phyloP scores from a whole-genome alignment of 495 filamentous ascomycete species.

The Podospora pseudopauciseta region DNA sequence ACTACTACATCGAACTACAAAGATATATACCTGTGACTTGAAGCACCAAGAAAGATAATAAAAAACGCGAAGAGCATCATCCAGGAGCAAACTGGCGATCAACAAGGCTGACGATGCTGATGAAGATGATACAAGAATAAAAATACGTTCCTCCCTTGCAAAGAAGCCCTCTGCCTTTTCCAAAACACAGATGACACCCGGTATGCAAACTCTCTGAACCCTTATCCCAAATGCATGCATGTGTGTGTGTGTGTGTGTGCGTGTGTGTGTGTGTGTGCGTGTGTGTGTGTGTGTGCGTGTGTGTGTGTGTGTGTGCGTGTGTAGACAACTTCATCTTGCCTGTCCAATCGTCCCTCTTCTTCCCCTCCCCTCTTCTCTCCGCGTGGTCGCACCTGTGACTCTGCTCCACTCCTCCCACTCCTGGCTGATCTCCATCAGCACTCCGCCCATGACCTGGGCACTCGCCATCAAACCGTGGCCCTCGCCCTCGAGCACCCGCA shows the following conservation, averaged over 20 bases:
- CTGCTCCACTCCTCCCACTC: constrained; percentile 93
- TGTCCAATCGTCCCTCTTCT: constrained; percentile 28
- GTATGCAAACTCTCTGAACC: neutral
- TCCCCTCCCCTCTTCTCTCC: constrained; percentile 24
- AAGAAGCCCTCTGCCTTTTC: neutral
- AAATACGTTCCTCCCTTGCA: neutral
- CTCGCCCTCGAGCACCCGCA: constrained; percentile 85
- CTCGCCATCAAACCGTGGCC: constrained; percentile 97
- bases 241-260: neutral
- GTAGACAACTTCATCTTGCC: constrained; percentile 17
- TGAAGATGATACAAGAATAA: neutral
- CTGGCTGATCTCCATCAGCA: constrained; percentile 85
- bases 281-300: neutral
- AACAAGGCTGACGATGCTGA: neutral
- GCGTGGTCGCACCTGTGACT: constrained; percentile 30
- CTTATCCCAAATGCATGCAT: neutral
- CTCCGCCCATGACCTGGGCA: constrained; percentile 84
- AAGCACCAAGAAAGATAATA: neutral
- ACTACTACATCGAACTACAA: neutral
- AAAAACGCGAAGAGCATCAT: neutral
- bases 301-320: neutral
- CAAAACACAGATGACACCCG: neutral
- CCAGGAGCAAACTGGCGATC: neutral
- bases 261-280: neutral
- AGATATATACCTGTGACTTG: neutral